phyloP scores from a whole-genome alignment of 345 rosid species.

The Dipteronia sinensis region DNA sequence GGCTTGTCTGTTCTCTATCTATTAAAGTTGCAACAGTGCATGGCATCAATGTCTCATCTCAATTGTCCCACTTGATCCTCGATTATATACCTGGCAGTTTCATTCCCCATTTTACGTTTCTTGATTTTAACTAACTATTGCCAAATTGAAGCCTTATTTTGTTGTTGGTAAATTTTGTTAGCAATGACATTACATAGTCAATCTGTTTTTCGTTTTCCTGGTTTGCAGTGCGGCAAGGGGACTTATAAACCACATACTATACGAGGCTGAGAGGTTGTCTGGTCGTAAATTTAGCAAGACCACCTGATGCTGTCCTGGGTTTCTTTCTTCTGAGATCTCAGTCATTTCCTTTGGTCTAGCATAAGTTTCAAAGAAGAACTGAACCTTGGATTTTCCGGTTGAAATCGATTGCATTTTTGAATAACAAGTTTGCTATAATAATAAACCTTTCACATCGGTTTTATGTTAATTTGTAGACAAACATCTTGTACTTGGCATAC shows the following conservation, averaged over 20 bases:
- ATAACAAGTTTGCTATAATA: background rate
- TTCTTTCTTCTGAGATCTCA: background rate
- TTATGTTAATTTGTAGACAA: background rate
- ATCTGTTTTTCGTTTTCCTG: constrained; percentile 14
- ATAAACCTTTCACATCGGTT: background rate
- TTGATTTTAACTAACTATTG: background rate
- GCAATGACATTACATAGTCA: background rate
- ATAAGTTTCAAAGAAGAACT: background rate
- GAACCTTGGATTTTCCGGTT: background rate
- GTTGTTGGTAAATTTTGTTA: background rate
- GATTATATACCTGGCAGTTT: background rate
- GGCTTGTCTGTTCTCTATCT: background rate
- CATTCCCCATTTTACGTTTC: background rate
- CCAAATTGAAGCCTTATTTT: background rate
- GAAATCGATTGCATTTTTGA: background rate
- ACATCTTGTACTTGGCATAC: background rate
- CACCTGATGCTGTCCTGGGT: constrained; percentile 19
- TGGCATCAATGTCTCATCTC: background rate
- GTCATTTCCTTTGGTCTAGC: background rate
- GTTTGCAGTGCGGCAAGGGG: constrained; percentile 92
- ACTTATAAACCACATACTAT: constrained; percentile 87
- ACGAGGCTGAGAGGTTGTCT: constrained; percentile 74
- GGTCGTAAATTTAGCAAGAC: constrained; percentile 74
- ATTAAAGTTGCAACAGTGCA: background rate
- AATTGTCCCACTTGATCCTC: background rate